Evolutionary conservation across 192 early-diverging fungal genomes (phyloP), one percentile per base, ranked within the genome.

Genomic region (Coemansia javaensis): DNA sequence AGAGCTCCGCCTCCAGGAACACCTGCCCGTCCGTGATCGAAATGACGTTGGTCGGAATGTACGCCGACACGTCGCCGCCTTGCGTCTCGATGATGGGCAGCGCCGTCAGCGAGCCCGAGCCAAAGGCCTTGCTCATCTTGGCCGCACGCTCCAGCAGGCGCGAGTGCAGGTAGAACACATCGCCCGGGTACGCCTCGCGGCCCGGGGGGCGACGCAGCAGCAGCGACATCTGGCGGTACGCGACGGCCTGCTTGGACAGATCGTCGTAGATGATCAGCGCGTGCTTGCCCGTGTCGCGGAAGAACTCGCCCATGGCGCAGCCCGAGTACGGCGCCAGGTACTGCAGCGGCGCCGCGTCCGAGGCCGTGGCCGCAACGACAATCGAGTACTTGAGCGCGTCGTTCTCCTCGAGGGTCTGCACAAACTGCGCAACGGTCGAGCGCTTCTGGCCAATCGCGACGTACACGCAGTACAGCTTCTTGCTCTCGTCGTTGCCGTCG

Each of bases 1-100:
- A 99, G 49, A 99, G 84, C 81, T 99, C 94, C 45, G 96, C 93
- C 81, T 99, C 96, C 83, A 99, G 85, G 89, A 99, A 99, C 58
- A 99, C 97, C 79, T 99, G 96, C 32, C 96, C 96, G 81, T 99
- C 96, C 51, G 96, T 99, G 64, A 99, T 99, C 78, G 96, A 98
- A 94, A 98, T 98, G 64, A 98, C 94, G 83, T 98, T 98, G 69
- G 96, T 98, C 54, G 96, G 96, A 84, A 98, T 98, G 83, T 98
- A 98, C 25, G 96, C 96, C 63, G 96, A 98, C 74, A 98, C 96
- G 90, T 97, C 96, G 79, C 96, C 96, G 85, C 96, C 96, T 81
- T 97, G 93, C 55, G 96, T 98, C 77, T 98, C 96, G 82, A 98
- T 97, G 65, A 98, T 91, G 75, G 96, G 96, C 47, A 98, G 85